These are phyloP conservation scores for Tricholoma bakamatsutake DNA, from an alignment of 768 basidiomycete genomes.

Conservation along the genomic window DNA sequence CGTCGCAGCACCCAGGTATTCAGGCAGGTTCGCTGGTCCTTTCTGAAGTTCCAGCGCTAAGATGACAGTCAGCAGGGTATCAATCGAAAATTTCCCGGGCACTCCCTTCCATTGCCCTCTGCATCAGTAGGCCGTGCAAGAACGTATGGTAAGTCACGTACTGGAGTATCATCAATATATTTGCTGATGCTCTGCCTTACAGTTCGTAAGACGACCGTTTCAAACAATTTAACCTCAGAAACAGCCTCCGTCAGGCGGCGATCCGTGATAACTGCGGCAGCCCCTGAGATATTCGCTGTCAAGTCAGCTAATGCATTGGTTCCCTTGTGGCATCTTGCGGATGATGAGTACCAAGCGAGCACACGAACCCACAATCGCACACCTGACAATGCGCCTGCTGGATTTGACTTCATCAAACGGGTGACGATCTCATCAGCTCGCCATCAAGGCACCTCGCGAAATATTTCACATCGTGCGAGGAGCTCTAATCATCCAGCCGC, in stretches of 20 bases:
- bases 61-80: background rate
- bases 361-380: constrained; percentile 2
- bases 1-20: background rate
- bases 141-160: constrained; percentile 6
- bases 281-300: background rate
- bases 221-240: background rate
- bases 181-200: background rate
- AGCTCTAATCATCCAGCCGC: background rate
- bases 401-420: constrained; percentile 10
- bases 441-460: background rate
- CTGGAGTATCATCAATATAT: background rate
- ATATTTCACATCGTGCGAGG: background rate
- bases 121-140: constrained; percentile 1
- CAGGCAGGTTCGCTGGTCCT: background rate
- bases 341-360: constrained; percentile 12
- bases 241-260: constrained; percentile 4
- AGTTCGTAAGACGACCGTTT: constrained; percentile 6
- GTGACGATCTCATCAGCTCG: constrained; percentile 8
- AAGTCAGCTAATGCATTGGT: constrained; percentile 8
- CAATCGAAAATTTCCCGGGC: background rate
- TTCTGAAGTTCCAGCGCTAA: background rate
- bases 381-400: constrained; percentile 4
- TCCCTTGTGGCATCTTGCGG: constrained; percentile 14
- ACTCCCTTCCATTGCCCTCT: background rate
- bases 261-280: constrained; percentile 7